These are phyloP conservation scores for Deinandra increscens DNA, from an alignment of 129 eudicot species.

Conservation along the genomic window DNA sequence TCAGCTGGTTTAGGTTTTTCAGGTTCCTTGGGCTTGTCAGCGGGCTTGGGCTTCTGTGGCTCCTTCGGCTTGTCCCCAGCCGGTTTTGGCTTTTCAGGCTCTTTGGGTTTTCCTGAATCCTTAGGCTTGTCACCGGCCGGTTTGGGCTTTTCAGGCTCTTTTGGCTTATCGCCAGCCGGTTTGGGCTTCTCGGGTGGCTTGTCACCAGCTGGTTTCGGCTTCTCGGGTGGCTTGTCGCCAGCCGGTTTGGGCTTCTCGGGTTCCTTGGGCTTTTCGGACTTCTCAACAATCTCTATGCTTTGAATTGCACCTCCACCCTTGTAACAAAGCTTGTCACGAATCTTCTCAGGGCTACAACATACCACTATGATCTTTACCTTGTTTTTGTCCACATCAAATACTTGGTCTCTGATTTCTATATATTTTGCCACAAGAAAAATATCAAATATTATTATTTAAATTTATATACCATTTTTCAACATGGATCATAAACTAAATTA, in stretches of 20 bases:
- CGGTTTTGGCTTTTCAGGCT: neutral
- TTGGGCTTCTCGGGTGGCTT: constrained; percentile 23
- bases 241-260: constrained; percentile 27
- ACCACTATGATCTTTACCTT: constrained; percentile 50
- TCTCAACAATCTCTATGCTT: constrained; percentile 49
- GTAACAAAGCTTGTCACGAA: constrained; percentile 54
- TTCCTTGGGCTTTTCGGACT: constrained; percentile 23
- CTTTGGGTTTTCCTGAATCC: neutral
- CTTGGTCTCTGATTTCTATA: constrained; percentile 59
- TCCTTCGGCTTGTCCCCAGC: constrained; percentile 21
- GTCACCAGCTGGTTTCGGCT: constrained; percentile 13
- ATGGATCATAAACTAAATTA: neutral
- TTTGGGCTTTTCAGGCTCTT: constrained; percentile 1
- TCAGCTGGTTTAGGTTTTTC: constrained; percentile 26
- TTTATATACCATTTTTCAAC: neutral
- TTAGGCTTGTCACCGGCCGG: neutral
- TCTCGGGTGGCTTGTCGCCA: constrained; percentile 13
- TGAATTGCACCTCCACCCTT: constrained; percentile 48
- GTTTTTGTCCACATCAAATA: constrained; percentile 52
- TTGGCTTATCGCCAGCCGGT: constrained; percentile 17
- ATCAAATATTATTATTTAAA: neutral
- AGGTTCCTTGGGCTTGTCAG: constrained; percentile 11
- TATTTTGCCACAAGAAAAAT: constrained; percentile 12
- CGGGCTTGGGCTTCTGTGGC: neutral
- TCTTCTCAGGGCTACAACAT: constrained; percentile 60